phyloP scores from a whole-genome alignment of 2,329 filamentous ascomycete species.

The Fusarium pseudonygamai region DNA sequence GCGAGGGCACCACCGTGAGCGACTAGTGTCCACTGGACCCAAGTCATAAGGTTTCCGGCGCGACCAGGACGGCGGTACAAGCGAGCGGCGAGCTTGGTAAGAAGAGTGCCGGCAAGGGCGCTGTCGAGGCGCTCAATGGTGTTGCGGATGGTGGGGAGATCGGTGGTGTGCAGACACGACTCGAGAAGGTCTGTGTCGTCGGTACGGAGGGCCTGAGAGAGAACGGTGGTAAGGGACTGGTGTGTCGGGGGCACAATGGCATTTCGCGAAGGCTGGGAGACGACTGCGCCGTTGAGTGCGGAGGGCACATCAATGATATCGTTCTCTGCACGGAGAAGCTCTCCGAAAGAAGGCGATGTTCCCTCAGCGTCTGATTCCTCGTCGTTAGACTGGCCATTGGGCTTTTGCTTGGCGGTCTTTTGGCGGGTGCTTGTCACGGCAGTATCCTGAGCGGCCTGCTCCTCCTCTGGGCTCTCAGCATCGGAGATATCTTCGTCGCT shows the following conservation, averaged over 20 bases:
- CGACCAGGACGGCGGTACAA: constrained; percentile 88
- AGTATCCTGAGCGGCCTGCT: constrained; percentile 27
- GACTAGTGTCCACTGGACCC: constrained; percentile 95
- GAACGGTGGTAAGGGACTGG: constrained; percentile 88
- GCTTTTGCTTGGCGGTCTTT: constrained; percentile 30
- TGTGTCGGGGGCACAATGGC: constrained; percentile 71
- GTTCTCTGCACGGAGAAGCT: constrained; percentile 77
- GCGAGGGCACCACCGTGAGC: constrained; percentile 92
- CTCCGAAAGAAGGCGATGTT: constrained; percentile 80
- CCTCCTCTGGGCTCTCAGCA: constrained; percentile 50
- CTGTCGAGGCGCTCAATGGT: constrained; percentile 94
- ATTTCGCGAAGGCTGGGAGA: constrained; percentile 55
- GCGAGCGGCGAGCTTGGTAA: constrained; percentile 86
- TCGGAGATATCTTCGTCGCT: constrained; percentile 60
- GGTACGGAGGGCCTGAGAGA: constrained; percentile 90
- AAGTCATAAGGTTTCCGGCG: constrained; percentile 89
- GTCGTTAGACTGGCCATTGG: constrained; percentile 43
- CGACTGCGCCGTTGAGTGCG: constrained; percentile 39
- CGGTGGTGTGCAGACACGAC: constrained; percentile 85
- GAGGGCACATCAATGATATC: constrained; percentile 79
- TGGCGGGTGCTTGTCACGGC: constrained; percentile 13
- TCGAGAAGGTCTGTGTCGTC: constrained; percentile 92
- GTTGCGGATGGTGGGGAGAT: constrained; percentile 79
- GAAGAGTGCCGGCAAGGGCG: constrained; percentile 78
- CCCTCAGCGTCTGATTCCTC: constrained; percentile 58